Evolutionary conservation across 176 grass and related monocot species (phyloP).

Genomic region (Hyparrhenia diplandra): DNA sequence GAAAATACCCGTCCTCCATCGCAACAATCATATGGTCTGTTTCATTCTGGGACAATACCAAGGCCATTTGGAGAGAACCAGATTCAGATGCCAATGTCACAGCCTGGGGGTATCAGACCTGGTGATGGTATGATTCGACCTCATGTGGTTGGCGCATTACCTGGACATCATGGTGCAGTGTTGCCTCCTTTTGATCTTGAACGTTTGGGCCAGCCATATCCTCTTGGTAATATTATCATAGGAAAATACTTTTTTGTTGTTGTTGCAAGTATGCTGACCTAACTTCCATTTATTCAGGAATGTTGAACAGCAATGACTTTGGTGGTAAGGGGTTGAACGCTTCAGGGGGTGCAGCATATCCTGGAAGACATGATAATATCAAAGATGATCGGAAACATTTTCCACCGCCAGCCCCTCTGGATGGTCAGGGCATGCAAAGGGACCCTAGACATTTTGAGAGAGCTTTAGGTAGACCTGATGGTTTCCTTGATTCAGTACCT

Average conservation of each 20-base stretch:
- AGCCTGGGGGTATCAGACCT: constrained; percentile 21
- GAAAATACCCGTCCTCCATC: constrained; percentile 36
- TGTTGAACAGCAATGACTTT: constrained; percentile 37
- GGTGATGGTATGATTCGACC: constrained; percentile 43
- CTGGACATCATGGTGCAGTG: constrained; percentile 28
- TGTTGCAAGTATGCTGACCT: constrained; percentile 20
- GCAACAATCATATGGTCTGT: constrained; percentile 31
- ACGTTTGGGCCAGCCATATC: constrained; percentile 31
- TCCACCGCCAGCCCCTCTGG: constrained; percentile 36
- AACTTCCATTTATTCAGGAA: constrained; percentile 34
- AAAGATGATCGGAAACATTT: constrained; percentile 60
- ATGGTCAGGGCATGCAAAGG: constrained; percentile 39
- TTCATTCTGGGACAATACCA: constrained; percentile 40
- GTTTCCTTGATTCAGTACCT: constrained; percentile 29
- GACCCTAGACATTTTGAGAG: constrained; percentile 33
- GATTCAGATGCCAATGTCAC: constrained; percentile 29
- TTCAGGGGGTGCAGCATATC: constrained; percentile 45
- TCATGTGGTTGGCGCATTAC: constrained; percentile 35
- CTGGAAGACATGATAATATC: constrained; percentile 41
- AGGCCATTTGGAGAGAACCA: constrained; percentile 23
- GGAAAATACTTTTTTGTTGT: constrained; percentile 23
- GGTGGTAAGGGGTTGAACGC: constrained; percentile 34
- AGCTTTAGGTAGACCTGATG: constrained; percentile 32
- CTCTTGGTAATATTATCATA: constrained; percentile 40
- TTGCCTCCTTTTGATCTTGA: constrained; percentile 54